These are phyloP conservation scores for Pythium volutum DNA, from an alignment of 352 stramenopile species.

Conservation along the genomic window DNA sequence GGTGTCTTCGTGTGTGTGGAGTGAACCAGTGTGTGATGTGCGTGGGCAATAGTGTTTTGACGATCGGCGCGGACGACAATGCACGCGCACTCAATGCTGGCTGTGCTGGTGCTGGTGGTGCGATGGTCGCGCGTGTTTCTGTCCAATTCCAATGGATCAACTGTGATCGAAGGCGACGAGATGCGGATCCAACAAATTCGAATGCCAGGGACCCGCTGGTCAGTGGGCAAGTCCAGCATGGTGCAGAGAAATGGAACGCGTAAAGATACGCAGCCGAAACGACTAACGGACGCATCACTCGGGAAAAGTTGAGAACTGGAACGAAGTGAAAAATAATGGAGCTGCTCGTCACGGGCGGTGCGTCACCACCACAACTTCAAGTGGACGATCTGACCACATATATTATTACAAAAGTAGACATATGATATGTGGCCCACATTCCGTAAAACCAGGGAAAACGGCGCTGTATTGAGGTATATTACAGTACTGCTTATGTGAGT, in stretches of 20 bases:
- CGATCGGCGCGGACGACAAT: background rate
- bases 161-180: background rate
- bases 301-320: background rate
- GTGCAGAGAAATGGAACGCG: conserved; percentile 6
- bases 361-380: conserved; percentile 22
- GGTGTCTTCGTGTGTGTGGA: background rate
- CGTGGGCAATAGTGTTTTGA: conserved; percentile 14
- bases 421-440: background rate
- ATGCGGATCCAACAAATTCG: background rate
- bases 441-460: background rate
- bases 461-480: background rate
- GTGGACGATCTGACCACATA: background rate
- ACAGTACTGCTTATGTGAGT: conserved; percentile 10
- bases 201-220: background rate
- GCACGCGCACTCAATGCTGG: background rate
- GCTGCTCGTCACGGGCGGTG: conserved; percentile 5
- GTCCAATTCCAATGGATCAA: conserved; percentile 14
- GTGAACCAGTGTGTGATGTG: background rate
- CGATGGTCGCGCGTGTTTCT: conserved; percentile 22
- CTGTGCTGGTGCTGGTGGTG: background rate
- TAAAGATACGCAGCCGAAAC: conserved; percentile 21
- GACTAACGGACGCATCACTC: background rate
- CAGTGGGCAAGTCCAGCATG: conserved; percentile 20
- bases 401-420: background rate
- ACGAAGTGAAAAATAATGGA: background rate